Evolutionary conservation across 106 monocot species (phyloP).

Genomic region (Phalaenopsis equestris): DNA sequence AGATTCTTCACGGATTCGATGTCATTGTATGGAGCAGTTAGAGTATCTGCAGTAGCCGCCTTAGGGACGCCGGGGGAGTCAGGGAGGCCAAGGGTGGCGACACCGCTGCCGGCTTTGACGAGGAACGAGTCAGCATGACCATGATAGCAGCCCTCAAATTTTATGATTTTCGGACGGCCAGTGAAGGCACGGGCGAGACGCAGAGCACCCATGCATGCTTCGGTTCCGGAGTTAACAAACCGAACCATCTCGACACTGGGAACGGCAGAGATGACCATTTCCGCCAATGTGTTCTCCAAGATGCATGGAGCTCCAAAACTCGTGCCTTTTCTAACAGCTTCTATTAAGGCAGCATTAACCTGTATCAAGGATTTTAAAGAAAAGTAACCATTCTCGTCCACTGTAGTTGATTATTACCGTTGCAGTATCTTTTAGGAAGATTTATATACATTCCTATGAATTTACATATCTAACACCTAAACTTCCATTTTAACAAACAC

Average conservation of each 20-base stretch:
- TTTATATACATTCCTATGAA: too few species aligned
- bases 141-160: conserved; percentile 94
- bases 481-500: too few species aligned
- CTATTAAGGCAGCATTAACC: conserved; percentile 85
- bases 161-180: conserved; percentile 59
- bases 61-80: conserved; percentile 90
- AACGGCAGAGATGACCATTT: conserved; percentile 84
- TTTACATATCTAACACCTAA: too few species aligned
- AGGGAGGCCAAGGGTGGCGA: conserved; percentile 90
- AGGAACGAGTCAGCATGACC: conserved; percentile 88
- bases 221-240: conserved; percentile 93
- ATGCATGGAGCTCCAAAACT: conserved; percentile 90
- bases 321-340: conserved; percentile 85
- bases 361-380: conserved; percentile 14
- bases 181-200: conserved; percentile 89
- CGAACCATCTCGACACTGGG: conserved; percentile 94
- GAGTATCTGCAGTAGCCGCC: conserved; percentile 58
- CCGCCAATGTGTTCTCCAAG: conserved; percentile 65
- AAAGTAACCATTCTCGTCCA: background rate
- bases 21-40: conserved; percentile 81
- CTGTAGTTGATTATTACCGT: background rate
- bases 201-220: conserved; percentile 93
- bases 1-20: conserved; percentile 42
- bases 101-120: conserved; percentile 89
- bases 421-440: too few species aligned